Percentiles rank a stretch among this genome's conserved stretches.
Evolutionary conservation across 306 rosid species (phyloP).

Genomic region (Carpinus fangiana): DNA sequence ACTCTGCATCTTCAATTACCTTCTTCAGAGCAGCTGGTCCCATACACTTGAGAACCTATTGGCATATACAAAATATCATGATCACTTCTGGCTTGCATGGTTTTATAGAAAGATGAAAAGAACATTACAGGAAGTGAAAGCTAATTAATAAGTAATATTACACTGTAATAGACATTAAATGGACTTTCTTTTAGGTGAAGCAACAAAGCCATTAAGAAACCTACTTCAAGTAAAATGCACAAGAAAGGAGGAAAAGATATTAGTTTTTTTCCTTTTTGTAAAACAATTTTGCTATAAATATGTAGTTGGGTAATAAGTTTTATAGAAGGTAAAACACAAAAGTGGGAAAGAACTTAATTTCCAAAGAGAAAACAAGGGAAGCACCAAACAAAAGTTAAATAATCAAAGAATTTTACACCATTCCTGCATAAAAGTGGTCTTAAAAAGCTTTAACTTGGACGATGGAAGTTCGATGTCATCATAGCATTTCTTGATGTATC

Average conservation of each 20-base stretch:
- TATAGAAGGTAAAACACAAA: not conserved
- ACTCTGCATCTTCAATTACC: slow-evolving; percentile 31
- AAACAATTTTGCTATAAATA: not conserved
- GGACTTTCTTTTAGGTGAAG: not conserved
- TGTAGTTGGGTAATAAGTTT: not conserved
- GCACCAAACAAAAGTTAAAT: not conserved
- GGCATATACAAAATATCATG: not conserved
- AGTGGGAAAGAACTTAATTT: not conserved
- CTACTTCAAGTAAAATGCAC: not conserved
- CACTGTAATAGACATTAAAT: not conserved
- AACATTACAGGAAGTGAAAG: not conserved
- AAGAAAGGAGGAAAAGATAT: not conserved
- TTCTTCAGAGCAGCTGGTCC: slow-evolving; percentile 40
- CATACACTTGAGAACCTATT: slow-evolving; percentile 34
- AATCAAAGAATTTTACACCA: too few species aligned
- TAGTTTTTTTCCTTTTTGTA: not conserved
- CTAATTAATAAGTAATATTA: not conserved
- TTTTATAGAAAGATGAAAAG: not conserved
- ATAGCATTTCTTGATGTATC: not conserved
- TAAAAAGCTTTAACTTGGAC: not conserved
- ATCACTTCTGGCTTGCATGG: not conserved
- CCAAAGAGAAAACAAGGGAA: not conserved
- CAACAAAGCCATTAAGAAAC: not conserved
- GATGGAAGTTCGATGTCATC: not conserved
- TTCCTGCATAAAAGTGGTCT: not conserved